Evolutionary conservation across 2,329 filamentous ascomycete genomes (phyloP).

Genomic region (Trichoderma sp.): DNA sequence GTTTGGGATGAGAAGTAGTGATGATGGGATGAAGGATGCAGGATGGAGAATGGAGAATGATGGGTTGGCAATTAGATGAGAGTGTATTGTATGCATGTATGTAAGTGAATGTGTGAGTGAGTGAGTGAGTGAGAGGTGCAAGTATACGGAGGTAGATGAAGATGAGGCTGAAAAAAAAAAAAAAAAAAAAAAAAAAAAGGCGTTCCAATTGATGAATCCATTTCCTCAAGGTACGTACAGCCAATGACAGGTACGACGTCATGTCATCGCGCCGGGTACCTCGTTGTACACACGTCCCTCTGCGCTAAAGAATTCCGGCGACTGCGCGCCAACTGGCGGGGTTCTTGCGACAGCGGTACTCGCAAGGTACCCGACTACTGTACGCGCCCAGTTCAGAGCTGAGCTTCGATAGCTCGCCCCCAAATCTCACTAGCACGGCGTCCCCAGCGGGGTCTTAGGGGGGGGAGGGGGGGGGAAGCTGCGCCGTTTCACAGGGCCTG

Average conservation of each 20-base stretch:
- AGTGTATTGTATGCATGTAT: not conserved
- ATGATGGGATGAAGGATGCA: not conserved
- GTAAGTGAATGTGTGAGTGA: not conserved
- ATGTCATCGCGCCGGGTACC: not conserved
- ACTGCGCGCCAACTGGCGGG: not conserved
- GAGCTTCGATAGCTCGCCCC: not conserved
- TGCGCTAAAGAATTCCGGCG: not conserved
- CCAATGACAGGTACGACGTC: not conserved
- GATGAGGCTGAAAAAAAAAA: not conserved
- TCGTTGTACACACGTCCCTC: not conserved
- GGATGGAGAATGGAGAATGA: not conserved
- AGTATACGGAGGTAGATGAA: not conserved
- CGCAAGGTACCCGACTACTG: not conserved
- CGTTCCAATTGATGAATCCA: not conserved
- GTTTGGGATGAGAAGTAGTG: not conserved
- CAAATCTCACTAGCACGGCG: not conserved
- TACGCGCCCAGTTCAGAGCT: not conserved
- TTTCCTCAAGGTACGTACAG: not conserved
- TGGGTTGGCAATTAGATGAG: not conserved
- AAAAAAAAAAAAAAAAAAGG: not conserved
- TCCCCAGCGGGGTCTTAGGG: slow-evolving; percentile 8
- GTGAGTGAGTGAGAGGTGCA: not conserved
- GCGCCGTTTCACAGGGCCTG: not conserved
- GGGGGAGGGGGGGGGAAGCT: not conserved
- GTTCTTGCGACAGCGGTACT: not conserved